Conservation (phyloP, 768 basidiomycete species). For the Kondoa subrosea region DNA sequence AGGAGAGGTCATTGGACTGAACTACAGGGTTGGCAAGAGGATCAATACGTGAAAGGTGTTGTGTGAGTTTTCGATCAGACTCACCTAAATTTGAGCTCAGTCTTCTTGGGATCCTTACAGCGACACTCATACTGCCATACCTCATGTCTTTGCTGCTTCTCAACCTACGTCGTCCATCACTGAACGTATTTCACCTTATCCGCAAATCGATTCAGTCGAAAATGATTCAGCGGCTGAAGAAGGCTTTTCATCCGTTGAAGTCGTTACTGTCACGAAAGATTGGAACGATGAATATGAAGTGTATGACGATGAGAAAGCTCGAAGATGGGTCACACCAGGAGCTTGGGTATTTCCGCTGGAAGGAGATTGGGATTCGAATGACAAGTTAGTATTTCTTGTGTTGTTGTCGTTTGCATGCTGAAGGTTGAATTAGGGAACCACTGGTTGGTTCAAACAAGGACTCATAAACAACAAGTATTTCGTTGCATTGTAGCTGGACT, state of each 20-base stretch:
- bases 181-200: neutral
- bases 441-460: too few relatives aligned
- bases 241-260: neutral
- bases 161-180: neutral
- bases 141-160: neutral
- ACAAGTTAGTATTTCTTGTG: too few relatives aligned
- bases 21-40: neutral
- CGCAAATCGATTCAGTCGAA: neutral
- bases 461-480: too few relatives aligned
- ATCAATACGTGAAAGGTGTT: neutral
- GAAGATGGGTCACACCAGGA: too few relatives aligned
- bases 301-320: too few relatives aligned
- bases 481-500: too few relatives aligned
- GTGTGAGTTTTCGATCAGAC: neutral
- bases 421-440: too few relatives aligned
- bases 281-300: too few relatives aligned
- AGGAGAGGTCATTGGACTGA: neutral
- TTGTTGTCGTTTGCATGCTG: too few relatives aligned
- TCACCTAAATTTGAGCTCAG: neutral
- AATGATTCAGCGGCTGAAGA: neutral
- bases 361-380: too few relatives aligned
- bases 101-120: neutral
- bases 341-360: too few relatives aligned
- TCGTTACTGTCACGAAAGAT: too few relatives aligned
- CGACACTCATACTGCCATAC: neutral